These are phyloP conservation scores for Kalanchoe fedtschenkoi DNA, from an alignment of 164 flowering plant genomes.

Conservation along the genomic window DNA sequence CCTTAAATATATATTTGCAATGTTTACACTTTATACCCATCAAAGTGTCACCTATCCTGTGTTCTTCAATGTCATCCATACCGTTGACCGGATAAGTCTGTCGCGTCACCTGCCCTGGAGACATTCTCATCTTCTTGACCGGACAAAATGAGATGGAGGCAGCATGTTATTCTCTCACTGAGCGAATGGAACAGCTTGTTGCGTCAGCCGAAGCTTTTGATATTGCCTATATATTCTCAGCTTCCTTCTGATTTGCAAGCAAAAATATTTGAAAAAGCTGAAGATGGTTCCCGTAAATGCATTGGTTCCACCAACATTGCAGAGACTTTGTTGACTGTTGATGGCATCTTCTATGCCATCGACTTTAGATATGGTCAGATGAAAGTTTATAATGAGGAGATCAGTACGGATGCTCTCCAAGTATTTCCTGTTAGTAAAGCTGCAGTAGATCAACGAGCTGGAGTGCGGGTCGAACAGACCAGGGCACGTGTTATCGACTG, in stretches of 20 bases:
- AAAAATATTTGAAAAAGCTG: slow-evolving; percentile 87
- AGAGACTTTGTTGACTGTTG: slow-evolving; percentile 90
- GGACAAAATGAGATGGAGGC: slow-evolving; percentile 99
- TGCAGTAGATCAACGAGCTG: slow-evolving; percentile 90
- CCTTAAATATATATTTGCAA: too few relatives aligned
- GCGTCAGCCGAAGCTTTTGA: slow-evolving; percentile 64
- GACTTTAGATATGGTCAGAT: slow-evolving; percentile 89
- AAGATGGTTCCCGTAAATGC: slow-evolving; percentile 94
- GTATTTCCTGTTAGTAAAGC: slow-evolving; percentile 87
- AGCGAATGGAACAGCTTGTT: slow-evolving; percentile 79
- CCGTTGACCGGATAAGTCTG: too few relatives aligned
- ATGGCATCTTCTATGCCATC: slow-evolving; percentile 86
- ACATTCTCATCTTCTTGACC: slow-evolving; percentile 93
- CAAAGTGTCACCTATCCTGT: too few relatives aligned
- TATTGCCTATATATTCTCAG: slow-evolving; percentile 96
- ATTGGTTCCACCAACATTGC: slow-evolving; percentile 97
- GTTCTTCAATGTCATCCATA: too few relatives aligned
- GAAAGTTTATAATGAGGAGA: slow-evolving; percentile 85
- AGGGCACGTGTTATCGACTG: slow-evolving; percentile 79
- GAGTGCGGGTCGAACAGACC: slow-evolving; percentile 95
- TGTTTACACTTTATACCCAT: too few relatives aligned
- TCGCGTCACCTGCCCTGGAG: too few relatives aligned
- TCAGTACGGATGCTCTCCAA: slow-evolving; percentile 97
- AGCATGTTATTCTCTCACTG: slow-evolving; percentile 80
- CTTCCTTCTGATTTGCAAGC: slow-evolving; percentile 95